A percentile compares a stretch with the other conserved stretches of the same genome.
These are phyloP conservation scores for Podaxis mareebaensis DNA, from an alignment of 768 basidiomycete species.

Conservation along the genomic window DNA sequence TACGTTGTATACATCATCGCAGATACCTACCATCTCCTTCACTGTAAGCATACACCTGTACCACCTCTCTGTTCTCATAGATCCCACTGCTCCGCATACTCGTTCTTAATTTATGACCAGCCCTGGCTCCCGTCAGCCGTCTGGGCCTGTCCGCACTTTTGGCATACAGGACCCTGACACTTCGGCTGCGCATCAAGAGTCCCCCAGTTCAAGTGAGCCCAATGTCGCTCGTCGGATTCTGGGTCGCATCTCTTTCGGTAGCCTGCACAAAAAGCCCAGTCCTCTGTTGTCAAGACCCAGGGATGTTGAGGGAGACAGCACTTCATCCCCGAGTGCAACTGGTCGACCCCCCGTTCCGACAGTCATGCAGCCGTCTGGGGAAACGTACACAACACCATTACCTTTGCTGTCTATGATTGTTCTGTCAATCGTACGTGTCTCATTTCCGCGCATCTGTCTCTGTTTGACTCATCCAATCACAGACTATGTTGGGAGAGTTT, in stretches of 20 bases:
- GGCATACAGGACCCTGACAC: slow-evolving; percentile 18
- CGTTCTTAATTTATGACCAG: slow-evolving; percentile 16
- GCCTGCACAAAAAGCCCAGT: slow-evolving; percentile 13
- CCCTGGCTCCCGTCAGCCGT: slow-evolving; percentile 9
- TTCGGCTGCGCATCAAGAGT: neutral
- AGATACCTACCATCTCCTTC: slow-evolving; percentile 6
- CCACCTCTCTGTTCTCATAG: slow-evolving; percentile 1
- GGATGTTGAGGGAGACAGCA: slow-evolving; percentile 15
- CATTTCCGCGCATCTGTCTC: neutral
- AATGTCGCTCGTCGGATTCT: slow-evolving; percentile 14
- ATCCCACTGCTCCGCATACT: neutral
- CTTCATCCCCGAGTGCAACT: slow-evolving; percentile 27
- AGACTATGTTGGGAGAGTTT: slow-evolving; percentile 96
- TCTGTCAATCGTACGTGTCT: slow-evolving; percentile 71
- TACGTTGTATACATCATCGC: neutral
- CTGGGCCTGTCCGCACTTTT: slow-evolving; percentile 19
- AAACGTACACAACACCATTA: slow-evolving; percentile 75
- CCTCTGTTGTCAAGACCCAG: slow-evolving; percentile 9
- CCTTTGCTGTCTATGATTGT: slow-evolving; percentile 90
- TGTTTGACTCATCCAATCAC: slow-evolving; percentile 15
- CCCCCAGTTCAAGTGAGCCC: slow-evolving; percentile 13
- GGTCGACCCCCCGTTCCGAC: slow-evolving; percentile 75
- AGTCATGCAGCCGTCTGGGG: slow-evolving; percentile 61
- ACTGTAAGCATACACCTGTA: neutral
- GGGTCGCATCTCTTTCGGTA: slow-evolving; percentile 19